phyloP scores from a whole-genome alignment of 2,329 filamentous ascomycete species.

The Phoma sp. region DNA sequence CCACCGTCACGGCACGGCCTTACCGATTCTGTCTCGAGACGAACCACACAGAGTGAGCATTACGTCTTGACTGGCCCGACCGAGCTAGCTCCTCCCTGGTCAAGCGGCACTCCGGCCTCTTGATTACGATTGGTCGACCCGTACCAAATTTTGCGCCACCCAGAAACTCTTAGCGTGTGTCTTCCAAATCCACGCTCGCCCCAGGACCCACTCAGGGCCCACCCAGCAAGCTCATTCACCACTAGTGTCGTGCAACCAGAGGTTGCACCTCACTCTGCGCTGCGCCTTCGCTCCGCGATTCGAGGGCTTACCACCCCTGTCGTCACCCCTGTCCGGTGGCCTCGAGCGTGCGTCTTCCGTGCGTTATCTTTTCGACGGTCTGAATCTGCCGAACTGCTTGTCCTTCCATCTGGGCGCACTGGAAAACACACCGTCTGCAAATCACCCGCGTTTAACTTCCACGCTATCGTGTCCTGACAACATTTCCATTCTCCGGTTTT shows the following conservation, averaged over 20 bases:
- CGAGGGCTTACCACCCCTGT: conserved; percentile 36
- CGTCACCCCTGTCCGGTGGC: conserved; percentile 36
- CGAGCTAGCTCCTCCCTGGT: conserved; percentile 42
- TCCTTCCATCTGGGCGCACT: conserved; percentile 46
- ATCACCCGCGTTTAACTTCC: conserved; percentile 58
- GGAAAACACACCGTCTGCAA: conserved; percentile 54
- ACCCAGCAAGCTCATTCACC: conserved; percentile 40
- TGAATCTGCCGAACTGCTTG: conserved; percentile 51
- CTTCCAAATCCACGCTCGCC: conserved; percentile 40
- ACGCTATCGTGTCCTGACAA: conserved; percentile 52
- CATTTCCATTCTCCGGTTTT: conserved; percentile 45
- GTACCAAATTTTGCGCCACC: conserved; percentile 23
- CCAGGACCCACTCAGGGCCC: conserved; percentile 35
- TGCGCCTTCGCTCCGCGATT: conserved; percentile 47
- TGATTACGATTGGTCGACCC: conserved; percentile 44
- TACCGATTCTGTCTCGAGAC: conserved; percentile 41
- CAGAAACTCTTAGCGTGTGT: conserved; percentile 45
- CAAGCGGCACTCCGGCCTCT: conserved; percentile 39
- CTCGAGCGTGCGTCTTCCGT: conserved; percentile 48
- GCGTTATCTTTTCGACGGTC: conserved; percentile 50
- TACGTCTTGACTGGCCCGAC: conserved; percentile 44
- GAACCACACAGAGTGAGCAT: conserved; percentile 36
- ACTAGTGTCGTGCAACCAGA: conserved; percentile 48
- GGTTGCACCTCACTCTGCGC: conserved; percentile 48
- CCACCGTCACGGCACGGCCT: conserved; percentile 47